Percentiles rank a stretch among this genome's conserved stretches.
Conservation (phyloP, 495 filamentous ascomycete genomes). For the Friedmanniomyces endolithicus region DNA sequence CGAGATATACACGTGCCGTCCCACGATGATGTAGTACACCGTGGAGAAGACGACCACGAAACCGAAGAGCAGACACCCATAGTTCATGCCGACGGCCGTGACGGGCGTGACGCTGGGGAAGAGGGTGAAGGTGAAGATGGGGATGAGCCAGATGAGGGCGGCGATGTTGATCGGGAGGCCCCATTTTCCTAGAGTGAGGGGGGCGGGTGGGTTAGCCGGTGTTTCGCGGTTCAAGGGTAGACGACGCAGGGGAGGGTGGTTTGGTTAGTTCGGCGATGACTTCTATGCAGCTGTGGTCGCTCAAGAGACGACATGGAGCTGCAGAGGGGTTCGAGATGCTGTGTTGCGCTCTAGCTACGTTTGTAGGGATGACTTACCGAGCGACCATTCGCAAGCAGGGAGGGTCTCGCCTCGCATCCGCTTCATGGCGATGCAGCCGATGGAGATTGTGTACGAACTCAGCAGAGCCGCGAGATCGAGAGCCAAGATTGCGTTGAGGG, state of each 20-base stretch:
- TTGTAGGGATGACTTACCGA: neutral
- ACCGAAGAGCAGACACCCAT: constrained; percentile 4
- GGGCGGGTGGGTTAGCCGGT: no score
- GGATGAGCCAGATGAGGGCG: neutral
- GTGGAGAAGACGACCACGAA: constrained; percentile 1
- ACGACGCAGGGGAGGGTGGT: no score
- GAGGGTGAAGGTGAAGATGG: constrained; percentile 9
- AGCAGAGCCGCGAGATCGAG: constrained; percentile 11
- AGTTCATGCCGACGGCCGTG: constrained; percentile 15
- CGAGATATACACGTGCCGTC: neutral
- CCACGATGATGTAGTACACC: constrained; percentile 6
- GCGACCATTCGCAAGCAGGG: neutral
- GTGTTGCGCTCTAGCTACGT: no score
- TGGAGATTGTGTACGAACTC: constrained; percentile 13
- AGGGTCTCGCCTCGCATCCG: constrained; percentile 4
- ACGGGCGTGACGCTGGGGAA: constrained; percentile 8
- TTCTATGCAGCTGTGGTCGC: no score
- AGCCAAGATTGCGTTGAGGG: constrained; percentile 18
- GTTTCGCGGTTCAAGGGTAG: no score
- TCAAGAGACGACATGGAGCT: no score
- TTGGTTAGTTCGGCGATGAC: no score
- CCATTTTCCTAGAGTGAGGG: neutral
- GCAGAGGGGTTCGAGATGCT: no score
- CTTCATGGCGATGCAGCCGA: constrained; percentile 5
- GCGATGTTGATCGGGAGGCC: constrained; percentile 9